phyloP scores from a whole-genome alignment of 1,139 yeast species.

The Yamadazyma kanchanaburiensis region DNA sequence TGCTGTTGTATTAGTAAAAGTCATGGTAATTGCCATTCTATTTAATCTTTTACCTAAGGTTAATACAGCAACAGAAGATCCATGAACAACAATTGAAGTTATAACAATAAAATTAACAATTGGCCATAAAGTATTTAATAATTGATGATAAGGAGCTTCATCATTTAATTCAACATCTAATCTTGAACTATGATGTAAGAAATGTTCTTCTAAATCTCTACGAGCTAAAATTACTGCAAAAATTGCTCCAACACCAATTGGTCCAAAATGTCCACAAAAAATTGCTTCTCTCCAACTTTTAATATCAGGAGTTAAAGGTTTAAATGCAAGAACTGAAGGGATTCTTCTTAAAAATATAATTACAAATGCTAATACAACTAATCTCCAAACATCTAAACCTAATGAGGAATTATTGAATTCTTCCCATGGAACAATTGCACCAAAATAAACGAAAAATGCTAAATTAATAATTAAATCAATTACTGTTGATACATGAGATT shows the following conservation, averaged over 20 bases:
- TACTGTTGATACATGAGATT: constrained; percentile 88
- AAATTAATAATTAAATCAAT: constrained; percentile 81
- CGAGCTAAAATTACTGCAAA: constrained; percentile 87
- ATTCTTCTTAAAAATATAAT: constrained; percentile 80
- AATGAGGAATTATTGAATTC: constrained; percentile 63
- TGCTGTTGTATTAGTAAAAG: constrained; percentile 71
- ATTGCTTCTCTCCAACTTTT: constrained; percentile 94
- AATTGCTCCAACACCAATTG: constrained; percentile 96
- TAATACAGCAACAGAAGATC: constrained; percentile 93
- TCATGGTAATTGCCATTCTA: constrained; percentile 89
- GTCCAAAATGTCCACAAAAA: constrained; percentile 97
- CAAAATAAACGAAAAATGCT: constrained; percentile 89
- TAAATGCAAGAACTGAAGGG: constrained; percentile 79
- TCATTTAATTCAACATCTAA: constrained; percentile 45
- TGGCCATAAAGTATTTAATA: constrained; percentile 86
- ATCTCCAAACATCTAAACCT: constrained; percentile 82
- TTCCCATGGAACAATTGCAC: constrained; percentile 93
- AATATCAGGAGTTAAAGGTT: constrained; percentile 86
- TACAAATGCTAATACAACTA: constrained; percentile 76
- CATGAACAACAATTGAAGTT: constrained; percentile 89
- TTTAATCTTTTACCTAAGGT: constrained; percentile 86
- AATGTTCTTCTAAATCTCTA: constrained; percentile 64
- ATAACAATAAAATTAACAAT: constrained; percentile 80
- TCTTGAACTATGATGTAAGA: constrained; percentile 19
- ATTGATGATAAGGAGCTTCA: constrained; percentile 59